Base-by-base conservation (phyloP, 495 filamentous ascomycete species). In the Jackrogersella minutella region DNA sequence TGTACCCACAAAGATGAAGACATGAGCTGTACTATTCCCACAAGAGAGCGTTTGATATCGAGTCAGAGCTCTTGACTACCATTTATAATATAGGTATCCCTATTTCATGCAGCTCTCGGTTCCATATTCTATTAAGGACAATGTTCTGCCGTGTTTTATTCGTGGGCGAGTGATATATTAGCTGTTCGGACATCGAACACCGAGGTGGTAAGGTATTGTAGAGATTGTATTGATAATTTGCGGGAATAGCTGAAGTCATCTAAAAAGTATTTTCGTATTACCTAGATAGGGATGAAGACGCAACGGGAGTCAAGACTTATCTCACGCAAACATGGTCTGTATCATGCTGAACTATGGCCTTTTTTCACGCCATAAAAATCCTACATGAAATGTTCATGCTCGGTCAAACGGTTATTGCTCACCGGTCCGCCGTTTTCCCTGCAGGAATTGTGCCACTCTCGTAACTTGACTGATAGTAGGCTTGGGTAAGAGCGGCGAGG, bases 401-500 rank as follows among this genome's bases (percentile, higher is more conserved):
- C 44, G 26, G 44, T 31, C 24, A 31, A 52, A 21, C 28, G 16
- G 49, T 22, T 52, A 34, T 36, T 37, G 31, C 30, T 52, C 49
- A 52, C 22, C 30, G 16, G 49, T 52, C 28, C 30, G n/a, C 30
- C 49, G 30, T 52, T 36, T 52, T 21, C 49, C 26, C 17, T 52
- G 31, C 24, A 52, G 9, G 19, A 34, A 36, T 22, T n/a, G 30
- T 34, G 44, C 24, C 3, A 49, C 44, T 17, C 31, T 26, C 31
- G 31, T 22, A 30, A 22, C 49, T 52, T 22, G 31, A 52, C 46
- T 33, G 28, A 50, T 17, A 33, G 26, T 19, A 50, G 49, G 17
- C 49, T n/a, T 34, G 31, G 36, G 24, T 52, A 52, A 52, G 30
- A 52, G 49, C 49, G 31, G 49, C 49, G 28, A 19, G 49, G 49